phyloP scores from a whole-genome alignment of 805 yeast species.

The Starmerella scarabaei region DNA sequence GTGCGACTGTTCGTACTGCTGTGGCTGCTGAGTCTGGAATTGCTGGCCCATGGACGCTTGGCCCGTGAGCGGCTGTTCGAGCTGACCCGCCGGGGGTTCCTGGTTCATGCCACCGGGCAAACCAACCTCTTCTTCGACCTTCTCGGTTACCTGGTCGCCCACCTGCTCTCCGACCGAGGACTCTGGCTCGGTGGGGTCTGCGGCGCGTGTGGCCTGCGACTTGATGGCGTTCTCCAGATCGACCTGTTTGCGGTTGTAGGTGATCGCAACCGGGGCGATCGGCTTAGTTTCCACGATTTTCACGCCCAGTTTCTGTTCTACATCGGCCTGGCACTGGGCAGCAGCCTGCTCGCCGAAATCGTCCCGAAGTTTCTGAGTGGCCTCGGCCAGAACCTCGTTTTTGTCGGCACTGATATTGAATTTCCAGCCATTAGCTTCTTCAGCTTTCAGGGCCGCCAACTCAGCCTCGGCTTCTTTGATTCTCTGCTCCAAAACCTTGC shows the following conservation, averaged over 20 bases:
- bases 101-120: too few species aligned
- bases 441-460: conserved; percentile 21
- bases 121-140: background rate
- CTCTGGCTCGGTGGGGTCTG: too few species aligned
- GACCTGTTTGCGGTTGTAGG: conserved; percentile 16
- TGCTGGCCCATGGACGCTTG: too few species aligned
- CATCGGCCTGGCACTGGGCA: conserved; percentile 11
- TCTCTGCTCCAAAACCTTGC: conserved; percentile 14
- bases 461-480: conserved; percentile 20
- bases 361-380: conserved; percentile 23
- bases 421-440: conserved; percentile 17
- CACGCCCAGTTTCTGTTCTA: conserved; percentile 16
- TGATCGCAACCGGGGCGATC: conserved; percentile 18
- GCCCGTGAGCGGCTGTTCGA: too few species aligned
- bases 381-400: conserved; percentile 19
- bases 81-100: too few species aligned
- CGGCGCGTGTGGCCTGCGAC: too few species aligned
- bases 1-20: too few species aligned
- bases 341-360: conserved; percentile 22
- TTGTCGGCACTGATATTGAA: conserved; percentile 14
- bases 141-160: background rate
- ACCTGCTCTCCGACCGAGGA: too few species aligned
- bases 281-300: conserved; percentile 11
- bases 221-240: background rate
- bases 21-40: too few species aligned